Evolutionary conservation across 2,329 filamentous ascomycete genomes (phyloP).

Genomic region (Penicillium verrucosum): DNA sequence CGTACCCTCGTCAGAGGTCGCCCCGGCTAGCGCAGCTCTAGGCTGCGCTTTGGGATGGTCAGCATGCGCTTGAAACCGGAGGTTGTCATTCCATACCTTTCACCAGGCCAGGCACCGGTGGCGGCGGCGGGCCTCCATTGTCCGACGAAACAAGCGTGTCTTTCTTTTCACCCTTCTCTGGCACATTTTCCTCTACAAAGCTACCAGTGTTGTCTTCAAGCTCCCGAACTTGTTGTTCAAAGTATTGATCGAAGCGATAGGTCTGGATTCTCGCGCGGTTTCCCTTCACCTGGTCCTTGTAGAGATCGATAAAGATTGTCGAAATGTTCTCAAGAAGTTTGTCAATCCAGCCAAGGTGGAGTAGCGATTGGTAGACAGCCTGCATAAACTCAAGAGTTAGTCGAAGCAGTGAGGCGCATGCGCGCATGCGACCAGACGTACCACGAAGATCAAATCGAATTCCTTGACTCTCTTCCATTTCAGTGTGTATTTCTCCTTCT

Average conservation of each 20-base stretch:
- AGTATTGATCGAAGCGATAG: constrained; percentile 88
- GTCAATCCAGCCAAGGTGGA: constrained; percentile 96
- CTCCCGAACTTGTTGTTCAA: constrained; percentile 86
- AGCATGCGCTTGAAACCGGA: constrained; percentile 12
- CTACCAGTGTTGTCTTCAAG: constrained; percentile 50
- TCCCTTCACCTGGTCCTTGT: constrained; percentile 80
- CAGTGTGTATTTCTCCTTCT: constrained; percentile 87
- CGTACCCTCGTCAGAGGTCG: constrained; percentile 63
- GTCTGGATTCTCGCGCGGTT: constrained; percentile 73
- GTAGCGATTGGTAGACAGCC: constrained; percentile 94
- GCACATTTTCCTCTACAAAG: constrained; percentile 45
- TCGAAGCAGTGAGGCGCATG: constrained; percentile 3
- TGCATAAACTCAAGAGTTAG: constrained; percentile 39
- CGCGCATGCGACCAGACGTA: constrained; percentile 45
- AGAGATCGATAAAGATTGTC: constrained; percentile 85
- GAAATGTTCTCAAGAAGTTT: constrained; percentile 93
- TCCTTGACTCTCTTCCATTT: constrained; percentile 95
- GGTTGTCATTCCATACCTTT: constrained; percentile 38
- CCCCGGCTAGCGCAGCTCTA: constrained; percentile 41
- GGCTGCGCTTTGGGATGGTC: constrained; percentile 40
- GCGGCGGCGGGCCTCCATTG: constrained; percentile 50
- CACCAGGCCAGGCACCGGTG: constrained; percentile 51
- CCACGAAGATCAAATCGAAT: constrained; percentile 90
- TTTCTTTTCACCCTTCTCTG: constrained; percentile 45
- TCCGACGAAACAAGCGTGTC: constrained; percentile 49